Base-by-base conservation (phyloP, 2,329 filamentous ascomycete species). In the Aspergillus brunneoviolaceus region DNA sequence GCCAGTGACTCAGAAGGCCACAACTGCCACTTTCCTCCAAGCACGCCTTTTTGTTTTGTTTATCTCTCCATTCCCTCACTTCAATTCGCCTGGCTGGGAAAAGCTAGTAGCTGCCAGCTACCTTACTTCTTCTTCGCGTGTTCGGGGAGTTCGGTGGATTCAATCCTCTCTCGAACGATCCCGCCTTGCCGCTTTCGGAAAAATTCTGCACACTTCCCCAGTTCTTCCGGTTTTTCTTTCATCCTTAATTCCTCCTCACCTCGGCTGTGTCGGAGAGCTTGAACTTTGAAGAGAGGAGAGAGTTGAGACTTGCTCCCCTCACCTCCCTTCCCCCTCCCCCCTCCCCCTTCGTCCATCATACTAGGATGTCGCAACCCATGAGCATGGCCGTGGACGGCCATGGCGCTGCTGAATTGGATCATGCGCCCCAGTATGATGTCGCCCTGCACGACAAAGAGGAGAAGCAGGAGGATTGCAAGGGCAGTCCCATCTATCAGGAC, bases 401-500 rank as follows among this genome's bases (percentile, higher is more conserved):
- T 25, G 54, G 31, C 2, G 14, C 45, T 10, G 25, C 48, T 35
- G 23, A 35, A 2, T 23, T 33, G 23, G 11, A 31, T 35, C 56
- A 35, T 6, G 51, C 23, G 12, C 27, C 31, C n/a, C 51, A 53
- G n/a, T 51, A 53, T 19, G 56, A 55, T 14, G 9, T 45, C 31
- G 29, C 31, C 51, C 64, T 42, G 67, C 67, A 51, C 14, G 57
- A 61, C 16, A 31, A 29, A 11, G 55, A 39, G 33, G 61, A 63
- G 51, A 65, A 65, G 45, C 63, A 62, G 51, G 25, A 62, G 16
- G 61, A 62, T 4, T 57, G 60, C 49, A 53, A 60, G 29, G 25
- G 14, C 11, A 48, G 23, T 7, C 51, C 59, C 4, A 33, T 55
- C 29, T 61, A 54, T 31, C 57, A 61, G 11, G 74, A 75, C 63